These are phyloP conservation scores for Malassezia brasiliensis DNA, from an alignment of 1,284 basidiomycete species.

Conservation along the genomic window DNA sequence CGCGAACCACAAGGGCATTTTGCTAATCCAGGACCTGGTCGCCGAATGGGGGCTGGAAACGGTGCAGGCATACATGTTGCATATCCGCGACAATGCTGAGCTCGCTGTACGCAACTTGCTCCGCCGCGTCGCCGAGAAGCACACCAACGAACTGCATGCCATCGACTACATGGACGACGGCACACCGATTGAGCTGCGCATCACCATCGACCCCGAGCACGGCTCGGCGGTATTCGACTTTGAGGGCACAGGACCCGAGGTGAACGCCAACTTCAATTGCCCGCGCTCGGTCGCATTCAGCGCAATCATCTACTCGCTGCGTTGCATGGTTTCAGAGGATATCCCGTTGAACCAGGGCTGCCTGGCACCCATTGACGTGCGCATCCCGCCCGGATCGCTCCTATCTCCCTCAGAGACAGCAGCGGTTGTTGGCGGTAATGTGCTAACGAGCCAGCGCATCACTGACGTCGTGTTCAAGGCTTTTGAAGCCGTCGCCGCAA, in stretches of 20 bases:
- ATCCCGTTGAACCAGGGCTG: constrained; percentile 92
- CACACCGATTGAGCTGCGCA: constrained; percentile 62
- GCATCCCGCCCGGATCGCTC: constrained; percentile 69
- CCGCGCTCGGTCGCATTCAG: constrained; percentile 66
- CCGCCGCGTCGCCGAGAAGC: constrained; percentile 59
- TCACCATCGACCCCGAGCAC: constrained; percentile 65
- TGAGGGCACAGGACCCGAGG: constrained; percentile 68
- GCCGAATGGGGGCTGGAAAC: constrained; percentile 74
- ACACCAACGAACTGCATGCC: constrained; percentile 61
- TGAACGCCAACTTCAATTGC: constrained; percentile 79
- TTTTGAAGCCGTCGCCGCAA: constrained; percentile 82
- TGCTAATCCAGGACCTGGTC: constrained; percentile 56
- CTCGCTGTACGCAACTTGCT: constrained; percentile 74
- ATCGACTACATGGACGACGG: constrained; percentile 53
- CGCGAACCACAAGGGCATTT: constrained; percentile 80
- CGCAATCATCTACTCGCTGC: constrained; percentile 86
- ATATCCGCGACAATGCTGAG: constrained; percentile 80
- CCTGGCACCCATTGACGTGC: constrained; percentile 60
- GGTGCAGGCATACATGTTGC: constrained; percentile 57
- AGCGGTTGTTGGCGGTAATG: constrained; percentile 86
- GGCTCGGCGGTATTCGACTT: constrained; percentile 86
- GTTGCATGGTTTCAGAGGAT: constrained; percentile 80
- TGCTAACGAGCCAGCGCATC: constrained; percentile 81
- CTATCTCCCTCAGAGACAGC: constrained; percentile 67
- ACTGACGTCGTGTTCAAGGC: constrained; percentile 90